Conservation (phyloP, 2,329 filamentous ascomycete genomes). For the Volutella citrinella region DNA sequence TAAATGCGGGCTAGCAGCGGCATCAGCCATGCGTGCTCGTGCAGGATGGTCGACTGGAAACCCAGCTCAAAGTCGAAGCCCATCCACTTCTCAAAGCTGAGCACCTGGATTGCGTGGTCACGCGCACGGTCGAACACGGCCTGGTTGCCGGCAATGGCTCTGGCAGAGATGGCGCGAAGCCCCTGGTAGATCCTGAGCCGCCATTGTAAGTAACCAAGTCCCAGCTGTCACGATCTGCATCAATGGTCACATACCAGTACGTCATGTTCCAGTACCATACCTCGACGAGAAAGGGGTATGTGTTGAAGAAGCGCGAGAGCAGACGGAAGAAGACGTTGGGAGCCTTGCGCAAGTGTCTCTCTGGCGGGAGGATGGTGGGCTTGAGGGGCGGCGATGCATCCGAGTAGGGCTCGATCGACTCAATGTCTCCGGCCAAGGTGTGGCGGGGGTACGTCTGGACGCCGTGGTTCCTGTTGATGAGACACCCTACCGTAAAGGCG, state of each 20-base stretch:
- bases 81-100: conserved; percentile 34
- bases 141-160: conserved; percentile 36
- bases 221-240: neutral
- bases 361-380: conserved; percentile 11
- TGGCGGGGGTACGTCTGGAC: conserved; percentile 3
- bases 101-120: conserved; percentile 38
- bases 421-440: conserved; percentile 13
- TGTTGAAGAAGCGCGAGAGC: conserved; percentile 27
- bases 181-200: conserved; percentile 39
- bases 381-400: conserved; percentile 21
- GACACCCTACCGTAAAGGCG: conserved; percentile 20
- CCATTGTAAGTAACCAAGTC: neutral
- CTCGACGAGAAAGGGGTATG: conserved; percentile 32
- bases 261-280: conserved; percentile 37
- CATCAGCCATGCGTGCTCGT: conserved; percentile 34
- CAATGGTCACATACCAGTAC: conserved; percentile 25
- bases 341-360: conserved; percentile 12
- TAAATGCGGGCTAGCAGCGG: conserved; percentile 39
- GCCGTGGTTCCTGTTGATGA: conserved; percentile 20
- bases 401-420: conserved; percentile 9
- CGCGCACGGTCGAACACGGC: conserved; percentile 35
- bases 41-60: conserved; percentile 38
- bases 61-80: conserved; percentile 38
- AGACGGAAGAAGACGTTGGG: conserved; percentile 23
- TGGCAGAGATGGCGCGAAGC: conserved; percentile 40